Evolutionary conservation across 2,329 filamentous ascomycete species (phyloP).

Genomic region (Venturiaceae sp.): DNA sequence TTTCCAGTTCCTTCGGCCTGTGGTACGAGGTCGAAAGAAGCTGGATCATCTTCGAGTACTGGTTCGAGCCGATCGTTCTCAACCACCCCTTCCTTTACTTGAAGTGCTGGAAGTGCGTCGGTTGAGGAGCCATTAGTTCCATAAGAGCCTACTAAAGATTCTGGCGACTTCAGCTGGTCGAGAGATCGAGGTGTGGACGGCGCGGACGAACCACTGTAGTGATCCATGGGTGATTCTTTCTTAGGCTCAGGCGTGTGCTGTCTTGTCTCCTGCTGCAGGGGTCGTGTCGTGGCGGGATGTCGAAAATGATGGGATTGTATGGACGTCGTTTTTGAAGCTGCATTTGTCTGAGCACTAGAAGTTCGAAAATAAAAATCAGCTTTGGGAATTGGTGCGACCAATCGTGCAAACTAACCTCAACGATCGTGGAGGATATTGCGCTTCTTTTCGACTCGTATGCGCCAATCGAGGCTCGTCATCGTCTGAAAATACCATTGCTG

Average conservation of each 20-base stretch:
- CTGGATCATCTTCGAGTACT: slow-evolving; percentile 42
- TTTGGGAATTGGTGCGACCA: background rate
- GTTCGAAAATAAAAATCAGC: background rate
- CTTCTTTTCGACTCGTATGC: background rate
- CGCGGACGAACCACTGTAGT: background rate
- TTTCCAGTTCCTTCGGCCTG: slow-evolving; percentile 22
- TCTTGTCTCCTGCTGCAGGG: background rate
- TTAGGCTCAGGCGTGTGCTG: background rate
- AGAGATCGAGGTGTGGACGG: slow-evolving; percentile 4
- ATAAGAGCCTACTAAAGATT: slow-evolving; percentile 19
- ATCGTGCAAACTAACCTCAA: background rate
- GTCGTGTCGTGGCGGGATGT: background rate
- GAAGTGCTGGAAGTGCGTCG: slow-evolving; percentile 29
- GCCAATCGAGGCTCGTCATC: background rate
- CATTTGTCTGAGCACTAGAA: background rate
- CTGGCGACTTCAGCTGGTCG: slow-evolving; percentile 18
- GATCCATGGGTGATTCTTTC: background rate
- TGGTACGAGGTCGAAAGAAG: slow-evolving; percentile 44
- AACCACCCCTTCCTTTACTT: slow-evolving; percentile 30
- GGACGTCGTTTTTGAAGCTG: background rate
- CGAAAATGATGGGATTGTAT: background rate
- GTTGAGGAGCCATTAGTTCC: slow-evolving; percentile 25
- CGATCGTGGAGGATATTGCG: background rate
- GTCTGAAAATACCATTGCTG: background rate
- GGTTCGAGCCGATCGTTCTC: slow-evolving; percentile 35